These are phyloP conservation scores for Pleurotus citrinopileatus DNA, from an alignment of 768 basidiomycete species.

Conservation along the genomic window DNA sequence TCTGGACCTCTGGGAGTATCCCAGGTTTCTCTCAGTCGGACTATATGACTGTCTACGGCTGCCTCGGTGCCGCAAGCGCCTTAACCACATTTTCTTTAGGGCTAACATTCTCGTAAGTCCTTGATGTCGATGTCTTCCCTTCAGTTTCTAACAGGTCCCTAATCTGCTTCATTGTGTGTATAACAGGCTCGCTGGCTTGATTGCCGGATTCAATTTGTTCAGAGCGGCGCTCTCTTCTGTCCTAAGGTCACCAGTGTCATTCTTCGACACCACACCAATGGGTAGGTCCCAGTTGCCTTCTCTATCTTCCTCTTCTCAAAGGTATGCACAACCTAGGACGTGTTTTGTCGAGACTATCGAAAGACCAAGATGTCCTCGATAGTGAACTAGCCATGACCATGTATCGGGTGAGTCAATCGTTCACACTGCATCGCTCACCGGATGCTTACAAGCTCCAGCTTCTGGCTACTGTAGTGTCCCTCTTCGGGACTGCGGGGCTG, in stretches of 20 bases:
- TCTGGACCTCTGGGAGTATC: slow-evolving; percentile 62
- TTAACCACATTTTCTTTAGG: slow-evolving; percentile 48
- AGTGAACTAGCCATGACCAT: slow-evolving; percentile 41
- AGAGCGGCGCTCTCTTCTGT: slow-evolving; percentile 52
- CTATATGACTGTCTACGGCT: slow-evolving; percentile 63
- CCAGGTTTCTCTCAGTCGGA: slow-evolving; percentile 51
- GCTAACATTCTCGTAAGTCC: slow-evolving; percentile 50
- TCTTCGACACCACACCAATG: slow-evolving; percentile 73
- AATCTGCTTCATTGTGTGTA: too few relatives aligned
- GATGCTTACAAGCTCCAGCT: slow-evolving; percentile 51
- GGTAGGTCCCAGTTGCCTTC: slow-evolving; percentile 30
- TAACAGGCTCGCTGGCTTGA: slow-evolving; percentile 33
- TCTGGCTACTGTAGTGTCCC: slow-evolving; percentile 33
- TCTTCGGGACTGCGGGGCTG: slow-evolving; percentile 54
- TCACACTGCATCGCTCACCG: slow-evolving; percentile 24
- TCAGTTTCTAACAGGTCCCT: too few relatives aligned
- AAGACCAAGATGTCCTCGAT: slow-evolving; percentile 59
- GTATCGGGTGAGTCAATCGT: slow-evolving; percentile 34
- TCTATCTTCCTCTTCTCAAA: not conserved
- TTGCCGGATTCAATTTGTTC: slow-evolving; percentile 49
- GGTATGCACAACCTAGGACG: slow-evolving; percentile 34
- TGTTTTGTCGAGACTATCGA: slow-evolving; percentile 54
- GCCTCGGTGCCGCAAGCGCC: slow-evolving; percentile 45
- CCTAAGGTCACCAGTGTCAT: slow-evolving; percentile 56
- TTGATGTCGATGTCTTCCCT: slow-evolving; percentile 14